Base-by-base conservation (phyloP, 208 protist species). In the Leishmania tropica region DNA sequence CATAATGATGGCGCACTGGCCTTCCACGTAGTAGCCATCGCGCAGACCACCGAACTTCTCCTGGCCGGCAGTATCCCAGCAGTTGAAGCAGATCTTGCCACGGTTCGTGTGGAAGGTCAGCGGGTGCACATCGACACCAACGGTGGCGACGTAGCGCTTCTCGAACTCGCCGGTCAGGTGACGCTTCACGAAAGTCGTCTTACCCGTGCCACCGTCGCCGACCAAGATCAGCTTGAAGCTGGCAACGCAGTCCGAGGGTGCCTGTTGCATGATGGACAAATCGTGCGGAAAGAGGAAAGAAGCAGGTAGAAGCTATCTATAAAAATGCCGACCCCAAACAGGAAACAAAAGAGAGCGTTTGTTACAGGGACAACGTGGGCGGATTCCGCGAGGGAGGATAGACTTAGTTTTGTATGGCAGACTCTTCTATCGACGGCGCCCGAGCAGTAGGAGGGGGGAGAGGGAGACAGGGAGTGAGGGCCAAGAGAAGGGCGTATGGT, bases 1-100 rank as follows among this genome's bases (percentile, higher is more conserved):
- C 99, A 99, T 99, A 88, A 99, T 99, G 92, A 99, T 99, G 72
- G 99, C 99, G 84, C 98, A 99, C 88, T 99, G 96, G 58, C 99
- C 99, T 92, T 99, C 97, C 90, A 99, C 98, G 90, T 99, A 99
- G 93, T 99, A 99, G 65, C 99, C 99, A 89, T 99, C 99, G 85
- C 95, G 98, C 54, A 99, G 96, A 65, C 99, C 99, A 87, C 99
- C 99, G 81, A 99, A 99, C 92, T 99, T 99, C 93, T 99, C 99
- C 92, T 97, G 94, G 28, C 99, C 99, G 28, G 99, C 99, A 48
- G 99, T 99, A 91, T 99, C 99, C 99, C 99, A 99, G 84, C 99
- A 98, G 92, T 99, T 99, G 94, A 99, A 99, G 80, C 92, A 89
- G 89, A 99, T 99, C 80, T 96, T 88, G 54, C 99, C 99, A 62